phyloP scores from a whole-genome alignment of 805 yeast species.

The Kuraishia molischiana region DNA sequence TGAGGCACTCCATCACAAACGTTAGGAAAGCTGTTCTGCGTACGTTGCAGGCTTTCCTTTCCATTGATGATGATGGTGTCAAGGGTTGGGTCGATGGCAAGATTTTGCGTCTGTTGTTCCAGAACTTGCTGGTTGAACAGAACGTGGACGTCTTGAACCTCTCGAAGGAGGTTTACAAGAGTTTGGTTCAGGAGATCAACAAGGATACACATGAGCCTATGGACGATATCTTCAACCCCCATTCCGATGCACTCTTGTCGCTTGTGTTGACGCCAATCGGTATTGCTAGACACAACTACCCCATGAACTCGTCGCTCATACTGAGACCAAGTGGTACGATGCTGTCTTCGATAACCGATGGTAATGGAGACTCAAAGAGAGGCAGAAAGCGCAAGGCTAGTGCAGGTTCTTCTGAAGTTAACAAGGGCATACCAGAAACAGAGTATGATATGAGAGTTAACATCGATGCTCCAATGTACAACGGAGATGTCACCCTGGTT shows the following conservation, averaged over 20 bases:
- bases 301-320: slow-evolving; percentile 67
- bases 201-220: slow-evolving; percentile 25
- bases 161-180: slow-evolving; percentile 52
- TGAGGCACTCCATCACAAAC: slow-evolving; percentile 87
- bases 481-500: slow-evolving; percentile 83
- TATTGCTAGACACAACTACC: slow-evolving; percentile 77
- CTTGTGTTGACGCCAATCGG: slow-evolving; percentile 92
- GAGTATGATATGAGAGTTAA: slow-evolving; percentile 57
- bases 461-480: slow-evolving; percentile 86
- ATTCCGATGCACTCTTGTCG: slow-evolving; percentile 49
- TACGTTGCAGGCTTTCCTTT: slow-evolving; percentile 67
- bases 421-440: slow-evolving; percentile 34
- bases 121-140: slow-evolving; percentile 84
- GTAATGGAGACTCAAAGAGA: slow-evolving; percentile 19
- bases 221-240: slow-evolving; percentile 44
- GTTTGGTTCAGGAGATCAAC: slow-evolving; percentile 38
- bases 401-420: slow-evolving; percentile 9
- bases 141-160: slow-evolving; percentile 59
- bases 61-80: slow-evolving; percentile 32
- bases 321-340: slow-evolving; percentile 70
- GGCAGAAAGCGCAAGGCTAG: slow-evolving; percentile 39
- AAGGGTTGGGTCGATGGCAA: slow-evolving; percentile 72
- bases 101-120: slow-evolving; percentile 68
- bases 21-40: slow-evolving; percentile 84
- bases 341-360: slow-evolving; percentile 13